Base-by-base conservation (phyloP, 345 rosid species). In the Ceriops decandra region DNA sequence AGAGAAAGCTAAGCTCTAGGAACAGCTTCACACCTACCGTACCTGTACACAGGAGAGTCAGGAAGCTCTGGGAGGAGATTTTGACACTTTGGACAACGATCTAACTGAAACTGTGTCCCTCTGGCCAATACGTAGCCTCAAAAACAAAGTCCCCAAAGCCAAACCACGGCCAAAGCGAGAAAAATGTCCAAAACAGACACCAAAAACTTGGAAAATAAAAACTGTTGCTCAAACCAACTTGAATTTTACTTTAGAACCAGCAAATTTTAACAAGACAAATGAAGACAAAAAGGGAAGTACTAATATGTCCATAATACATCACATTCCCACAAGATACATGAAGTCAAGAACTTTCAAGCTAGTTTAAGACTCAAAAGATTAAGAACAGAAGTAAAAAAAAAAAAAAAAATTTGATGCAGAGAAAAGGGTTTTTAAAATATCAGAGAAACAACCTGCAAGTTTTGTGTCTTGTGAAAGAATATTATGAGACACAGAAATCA, bases 71-170 rank as follows among this genome's bases (percentile, higher is more conserved):
- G 35, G 27, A 76, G 52, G 26, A 76, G 47, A 61, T 24, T 66
- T 27, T 9, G 30, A 62, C 79, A 76, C 68, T 76, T 66, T 8
- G 79, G 75, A 52, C 79, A 76, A 57, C 75, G 75, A 70, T 66
- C 79, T 30, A 66, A 70, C 32, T 64, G 79, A 61, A 51, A 57
- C 61, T 70, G 60, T 22, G 62, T 26, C 27, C 68, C 64, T 70
- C 62, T 75, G 30, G 64, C 72, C 75, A 70, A 66, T 54, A 33
- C 27, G 17, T 10, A 52, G 26, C 49, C 66, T 68, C 31, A 52
- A 28, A 74, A 59, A 36, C 54, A 2, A 17, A 21, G n/a, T 5
- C 16, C 22, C 28, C 27, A 17, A 30, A 20, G 31, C 35, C 15
- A 33, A 72, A 33, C 49, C 33, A 20, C 17, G 27, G 28, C 26